Base-by-base conservation (phyloP, 2,329 filamentous ascomycete genomes). In the Ophiostoma triangulosporum region DNA sequence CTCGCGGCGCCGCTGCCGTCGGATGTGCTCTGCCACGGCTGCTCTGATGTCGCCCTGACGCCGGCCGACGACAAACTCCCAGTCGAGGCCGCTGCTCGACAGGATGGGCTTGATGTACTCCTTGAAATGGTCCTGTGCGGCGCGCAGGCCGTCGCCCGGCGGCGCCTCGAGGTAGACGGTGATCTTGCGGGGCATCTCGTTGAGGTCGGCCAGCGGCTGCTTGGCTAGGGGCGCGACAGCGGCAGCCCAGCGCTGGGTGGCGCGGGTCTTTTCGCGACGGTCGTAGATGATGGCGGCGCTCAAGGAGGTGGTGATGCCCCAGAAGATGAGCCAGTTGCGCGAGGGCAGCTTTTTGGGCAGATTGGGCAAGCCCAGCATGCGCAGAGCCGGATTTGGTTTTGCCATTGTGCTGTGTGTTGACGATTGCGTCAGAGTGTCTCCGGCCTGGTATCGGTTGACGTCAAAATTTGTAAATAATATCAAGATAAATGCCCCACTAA, bases 241-340 rank as follows among this genome's bases (percentile, higher is more conserved):
- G 56, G 83, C 81, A 61, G 81, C 82, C 90, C 91, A 98, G 68
- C 90, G 90, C 58, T 85, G 78, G 54, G 93, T 91, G 52, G 83
- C 83, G 57, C 83, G 82, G 62, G 83, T 86, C 74, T 91, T 95
- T 70, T 97, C 84, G 56, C 87, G 83, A 64, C 88, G 88, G 69
- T 98, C 93, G 73, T 98, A 96, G 64, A 93, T 78, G 54, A 97
- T 76, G 51, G 88, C 86, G 15, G 80, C 81, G 6, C 87, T 81
- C 64, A 95, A 85, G 48, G 86, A 80, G 52, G 83, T 83, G 11
- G 84, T 84, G 53, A 97, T 68, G 48, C 84, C 75, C 68, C 90
- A 81, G 72, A 98, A 98, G 63, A 98, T 96, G 70, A 93, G 81
- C 93, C 93, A 98, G 67, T 97, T 97, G 57, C 93, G 86, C 17